Percentiles rank a stretch among this genome's conserved stretches.
Conservation (phyloP, 495 filamentous ascomycete species). For the Coniosporium apollinis region DNA sequence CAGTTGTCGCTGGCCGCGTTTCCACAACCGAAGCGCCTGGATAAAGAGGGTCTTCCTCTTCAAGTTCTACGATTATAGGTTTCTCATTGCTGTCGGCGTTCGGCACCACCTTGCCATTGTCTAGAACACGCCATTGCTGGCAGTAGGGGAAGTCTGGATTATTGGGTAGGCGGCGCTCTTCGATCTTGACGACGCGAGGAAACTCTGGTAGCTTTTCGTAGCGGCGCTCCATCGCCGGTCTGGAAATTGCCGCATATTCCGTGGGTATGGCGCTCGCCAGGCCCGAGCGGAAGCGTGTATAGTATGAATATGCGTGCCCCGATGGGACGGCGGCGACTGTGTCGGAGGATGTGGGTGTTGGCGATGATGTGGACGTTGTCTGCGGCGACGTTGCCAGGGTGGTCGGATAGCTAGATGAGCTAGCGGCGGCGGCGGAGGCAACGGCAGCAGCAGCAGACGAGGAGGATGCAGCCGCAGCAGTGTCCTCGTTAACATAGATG, state of each 20-base stretch:
- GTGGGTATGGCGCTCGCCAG: not conserved
- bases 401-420: too few species aligned
- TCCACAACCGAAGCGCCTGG: not conserved
- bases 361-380: conserved; percentile 4
- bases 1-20: not conserved
- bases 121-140: conserved; percentile 50
- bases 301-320: too few species aligned
- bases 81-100: conserved; percentile 24
- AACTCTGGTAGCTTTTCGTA: conserved; percentile 28
- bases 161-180: conserved; percentile 49
- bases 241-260: not conserved
- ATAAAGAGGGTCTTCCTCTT: conserved; percentile 34
- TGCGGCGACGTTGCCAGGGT: too few species aligned
- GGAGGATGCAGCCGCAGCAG: conserved; percentile 11
- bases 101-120: conserved; percentile 29
- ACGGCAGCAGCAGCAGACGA: conserved; percentile 56
- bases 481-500: conserved; percentile 43
- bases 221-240: not conserved
- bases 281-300: conserved; percentile 1
- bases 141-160: conserved; percentile 37
- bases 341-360: not conserved
- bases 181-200: conserved; percentile 60
- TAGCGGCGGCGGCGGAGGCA: too few species aligned
- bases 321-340: not conserved
- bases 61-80: conserved; percentile 37